Base-by-base conservation (phyloP, 805 yeast genomes). In the Candida glaebosa region DNA sequence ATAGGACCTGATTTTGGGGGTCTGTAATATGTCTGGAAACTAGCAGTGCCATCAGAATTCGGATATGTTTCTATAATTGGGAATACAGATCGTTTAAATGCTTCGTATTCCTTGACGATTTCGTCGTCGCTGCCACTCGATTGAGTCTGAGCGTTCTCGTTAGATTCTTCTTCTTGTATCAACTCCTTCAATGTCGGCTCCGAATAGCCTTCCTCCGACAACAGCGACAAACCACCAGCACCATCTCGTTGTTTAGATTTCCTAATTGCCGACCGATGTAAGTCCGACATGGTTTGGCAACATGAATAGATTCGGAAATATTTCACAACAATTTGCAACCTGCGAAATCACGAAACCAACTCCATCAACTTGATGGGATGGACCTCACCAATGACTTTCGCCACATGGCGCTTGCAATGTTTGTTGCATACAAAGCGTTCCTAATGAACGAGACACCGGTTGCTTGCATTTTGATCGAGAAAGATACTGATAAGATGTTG, bases 1-100 rank as follows among this genome's bases (percentile, higher is more conserved):
- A 88, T 52, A 0, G 95, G 88, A 0, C 69, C 56, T 0, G 55
- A 52, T 0, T 32, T 18, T 0, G 95, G 90, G 0, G 78, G 68
- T 6, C 67, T 66, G 49, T 71, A 85, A 56, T 81, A 86, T 0
- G 80, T 75, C 44, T 81, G 53, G 40, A 69, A 52, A 9, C 17
- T 8, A 3, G 46, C 2, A 15, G 33, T 22, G 17, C 46, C 5
- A 38, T 36, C 9, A 12, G 36, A 35, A 26, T 55, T 46, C 1
- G 25, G 16, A 40, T 56, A 58, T 0, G 26, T 41, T 22, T 57
- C 59, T n/a, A 40, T 49, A 5, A 48, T 25, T 2, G 56, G 47
- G 34, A 60, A 61, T 15, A 42, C 33, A 5, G 37, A 35, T 5
- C 10, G 12, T 40, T 51, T 55, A 40, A 48, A 46, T 2, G 37